Base-by-base conservation (phyloP, 306 rosid species). In the Prunus kanzakura region DNA sequence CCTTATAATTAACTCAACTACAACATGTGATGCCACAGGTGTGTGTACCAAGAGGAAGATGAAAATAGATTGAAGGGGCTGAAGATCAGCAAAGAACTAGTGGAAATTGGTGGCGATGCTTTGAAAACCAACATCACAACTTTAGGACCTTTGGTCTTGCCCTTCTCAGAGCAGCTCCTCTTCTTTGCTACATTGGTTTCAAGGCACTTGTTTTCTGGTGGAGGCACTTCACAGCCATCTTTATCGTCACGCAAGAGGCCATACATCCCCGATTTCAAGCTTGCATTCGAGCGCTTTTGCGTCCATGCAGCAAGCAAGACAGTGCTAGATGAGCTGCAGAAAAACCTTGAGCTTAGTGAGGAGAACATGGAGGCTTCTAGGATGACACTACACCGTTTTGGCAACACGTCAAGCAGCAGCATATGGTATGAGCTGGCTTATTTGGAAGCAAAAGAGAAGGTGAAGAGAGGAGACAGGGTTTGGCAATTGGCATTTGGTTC, bases 401-500 rank as follows among this genome's bases (percentile, higher is more conserved):
- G 98, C 11, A 95, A 95, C 92, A 92, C 98, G 0, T 95, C 98
- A 8, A 92, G 97, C 78, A 95, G 97, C 82, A 92, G 97, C 79
- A 92, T 95, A 20, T 95, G 98, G 98, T 95, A 95, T 73, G 93
- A 95, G 69, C 62, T 95, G 60, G 96, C 98, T 64, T 92, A 95
- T 82, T 87, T 95, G 87, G 97, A 95, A 68, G 97, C 97, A 1
- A 92, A 89, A 52, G 98, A 89, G 67, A 84, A 82, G 23, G 96
- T 95, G 45, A 85, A 78, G 70, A 80, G 88, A 49, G 98, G 97
- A 0, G 97, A 95, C 83, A 87, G 97, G 47, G 83, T 95, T 79
- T 95, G 98, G 98, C 96, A 90, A 81, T 81, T 95, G 58, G 96
- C 96, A 2, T 95, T 92, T 71, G 98, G 98, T 41, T 95, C 98